Conservation (phyloP, 2,329 filamentous ascomycete species). For the Pseudonectria foliicola region DNA sequence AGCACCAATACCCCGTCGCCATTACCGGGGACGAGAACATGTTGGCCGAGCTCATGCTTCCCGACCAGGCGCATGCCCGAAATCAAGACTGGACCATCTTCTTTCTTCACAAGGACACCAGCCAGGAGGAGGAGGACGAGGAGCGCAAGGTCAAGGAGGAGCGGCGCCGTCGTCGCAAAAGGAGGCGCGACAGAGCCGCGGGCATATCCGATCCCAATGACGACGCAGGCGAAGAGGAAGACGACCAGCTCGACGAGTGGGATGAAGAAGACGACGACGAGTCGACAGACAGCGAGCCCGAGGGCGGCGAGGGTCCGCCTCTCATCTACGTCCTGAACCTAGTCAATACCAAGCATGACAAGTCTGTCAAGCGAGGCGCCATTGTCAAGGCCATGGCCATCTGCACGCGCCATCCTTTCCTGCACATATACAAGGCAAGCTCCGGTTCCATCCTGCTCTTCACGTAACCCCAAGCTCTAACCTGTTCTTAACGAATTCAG, state of each 20-base stretch:
- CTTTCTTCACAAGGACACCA: constrained; percentile 93
- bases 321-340: constrained; percentile 95
- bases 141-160: constrained; percentile 53
- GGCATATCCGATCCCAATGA: constrained; percentile 40
- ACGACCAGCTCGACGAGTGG: constrained; percentile 40
- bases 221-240: constrained; percentile 34
- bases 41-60: constrained; percentile 96
- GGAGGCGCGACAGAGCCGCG: constrained; percentile 43
- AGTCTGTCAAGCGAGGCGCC: constrained; percentile 83
- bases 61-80: constrained; percentile 89
- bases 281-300: constrained; percentile 55
- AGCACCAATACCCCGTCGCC: constrained; percentile 90
- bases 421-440: constrained; percentile 93
- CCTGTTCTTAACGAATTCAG: constrained; percentile 32
- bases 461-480: constrained; percentile 9
- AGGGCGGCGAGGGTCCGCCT: constrained; percentile 75
- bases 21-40: constrained; percentile 98
- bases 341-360: constrained; percentile 97
- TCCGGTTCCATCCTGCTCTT: constrained; percentile 3
- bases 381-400: constrained; percentile 98
- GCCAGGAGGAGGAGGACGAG: constrained; percentile 71
- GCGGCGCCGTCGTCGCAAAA: constrained; percentile 43
- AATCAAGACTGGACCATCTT: constrained; percentile 99
- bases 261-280: constrained; percentile 45
- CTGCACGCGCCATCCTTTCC: constrained; percentile 91